phyloP scores from a whole-genome alignment of 2,329 filamentous ascomycete genomes.

The Botryotinia globosa region DNA sequence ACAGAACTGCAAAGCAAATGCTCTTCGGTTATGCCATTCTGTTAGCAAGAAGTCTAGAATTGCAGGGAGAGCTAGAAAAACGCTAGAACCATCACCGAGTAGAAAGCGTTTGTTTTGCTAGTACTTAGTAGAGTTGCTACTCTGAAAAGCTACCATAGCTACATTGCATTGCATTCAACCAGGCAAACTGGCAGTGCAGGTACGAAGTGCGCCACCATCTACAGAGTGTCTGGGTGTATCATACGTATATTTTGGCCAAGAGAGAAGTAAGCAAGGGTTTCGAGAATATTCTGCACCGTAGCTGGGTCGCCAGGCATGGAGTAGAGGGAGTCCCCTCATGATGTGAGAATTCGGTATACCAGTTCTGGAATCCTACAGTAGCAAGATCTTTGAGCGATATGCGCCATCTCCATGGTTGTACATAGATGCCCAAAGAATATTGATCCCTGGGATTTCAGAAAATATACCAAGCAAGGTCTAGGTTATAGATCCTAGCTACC shows the following conservation, averaged over 20 bases:
- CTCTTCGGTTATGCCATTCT: background rate
- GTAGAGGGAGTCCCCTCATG: background rate
- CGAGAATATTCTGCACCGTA: background rate
- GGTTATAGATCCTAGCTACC: background rate
- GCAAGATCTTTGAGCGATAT: background rate
- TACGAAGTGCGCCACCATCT: background rate
- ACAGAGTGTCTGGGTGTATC: background rate
- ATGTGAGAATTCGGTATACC: background rate
- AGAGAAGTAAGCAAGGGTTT: background rate
- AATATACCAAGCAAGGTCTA: background rate
- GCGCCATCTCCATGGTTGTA: background rate
- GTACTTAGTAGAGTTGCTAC: background rate
- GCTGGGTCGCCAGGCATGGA: background rate
- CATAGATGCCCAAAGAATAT: background rate
- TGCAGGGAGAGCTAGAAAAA: background rate
- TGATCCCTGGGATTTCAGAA: background rate
- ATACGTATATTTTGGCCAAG: background rate
- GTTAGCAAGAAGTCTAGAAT: background rate
- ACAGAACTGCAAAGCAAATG: background rate
- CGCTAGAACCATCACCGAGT: constrained; percentile 3
- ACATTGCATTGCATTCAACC: background rate
- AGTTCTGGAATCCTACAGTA: background rate
- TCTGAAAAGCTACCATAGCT: background rate
- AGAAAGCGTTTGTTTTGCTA: constrained; percentile 5
- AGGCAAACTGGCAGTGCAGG: background rate